Conservation (phyloP, 2,329 filamentous ascomycete species). For the Pleurostoma richardsiae region DNA sequence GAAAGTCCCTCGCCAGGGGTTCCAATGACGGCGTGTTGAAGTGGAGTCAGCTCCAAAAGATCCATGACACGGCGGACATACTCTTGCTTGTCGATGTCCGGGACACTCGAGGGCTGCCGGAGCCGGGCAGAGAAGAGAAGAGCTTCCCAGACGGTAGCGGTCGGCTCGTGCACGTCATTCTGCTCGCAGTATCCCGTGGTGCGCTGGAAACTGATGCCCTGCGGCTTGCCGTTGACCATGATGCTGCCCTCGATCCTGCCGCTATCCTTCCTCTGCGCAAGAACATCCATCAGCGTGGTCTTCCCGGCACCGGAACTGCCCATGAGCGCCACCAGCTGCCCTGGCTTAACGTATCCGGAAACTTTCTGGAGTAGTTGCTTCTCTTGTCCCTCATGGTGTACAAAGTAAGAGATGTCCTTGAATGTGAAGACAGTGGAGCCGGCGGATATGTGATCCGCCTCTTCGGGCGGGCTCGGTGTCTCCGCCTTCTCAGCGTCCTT, state of each 20-base stretch:
- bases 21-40: constrained; percentile 43
- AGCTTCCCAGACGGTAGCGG: constrained; percentile 70
- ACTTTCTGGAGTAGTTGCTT: constrained; percentile 72
- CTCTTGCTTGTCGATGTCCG: constrained; percentile 63
- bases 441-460: constrained; percentile 16
- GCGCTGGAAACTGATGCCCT: constrained; percentile 71
- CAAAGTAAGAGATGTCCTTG: constrained; percentile 43
- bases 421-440: constrained; percentile 57
- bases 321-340: constrained; percentile 76
- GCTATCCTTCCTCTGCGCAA: constrained; percentile 75
- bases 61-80: constrained; percentile 80
- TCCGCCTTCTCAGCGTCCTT: constrained; percentile 19
- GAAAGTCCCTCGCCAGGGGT: constrained; percentile 41
- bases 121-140: constrained; percentile 70
- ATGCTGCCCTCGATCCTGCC: constrained; percentile 72
- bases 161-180: constrained; percentile 71
- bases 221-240: constrained; percentile 67
- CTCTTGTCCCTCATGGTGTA: constrained; percentile 54
- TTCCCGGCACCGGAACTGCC: constrained; percentile 79
- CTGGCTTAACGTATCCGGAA: constrained; percentile 79
- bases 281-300: constrained; percentile 77
- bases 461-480: constrained; percentile 25
- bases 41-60: constrained; percentile 42
- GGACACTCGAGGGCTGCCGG: constrained; percentile 61
- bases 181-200: constrained; percentile 80